Base-by-base conservation (phyloP, 1,284 basidiomycete species). In the Trametes polyzona region DNA sequence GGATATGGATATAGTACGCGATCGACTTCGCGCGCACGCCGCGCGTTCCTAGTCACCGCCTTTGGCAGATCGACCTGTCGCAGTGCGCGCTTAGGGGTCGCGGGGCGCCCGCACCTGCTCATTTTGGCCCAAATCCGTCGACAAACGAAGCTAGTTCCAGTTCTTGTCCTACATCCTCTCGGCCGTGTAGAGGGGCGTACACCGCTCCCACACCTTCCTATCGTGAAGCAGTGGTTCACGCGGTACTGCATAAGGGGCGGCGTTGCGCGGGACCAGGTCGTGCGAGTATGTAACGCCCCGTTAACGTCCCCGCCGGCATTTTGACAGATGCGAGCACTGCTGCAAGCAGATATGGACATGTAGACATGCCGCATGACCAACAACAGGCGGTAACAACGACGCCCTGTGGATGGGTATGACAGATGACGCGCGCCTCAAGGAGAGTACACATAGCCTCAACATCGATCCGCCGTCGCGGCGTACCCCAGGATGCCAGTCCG, bases 1-100 rank as follows among this genome's bases (percentile, higher is more conserved):
- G 32, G 32, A 57, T 52, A 44, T 52, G 48, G 44, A 41, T 54
- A 57, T 50, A 58, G 52, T 55, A 32, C 9, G 8, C 52, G 51
- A 53, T 54, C 47, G 47, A 52, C 47, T 21, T 21, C n/a, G n/a
- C n/a, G 32, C n/a, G n/a, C 23, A 11, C 33, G 39, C 53, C 29
- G 24, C 33, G n/a, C 43, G 52, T 55, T 47, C 52, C 52, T 58
- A 50, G 52, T 30, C 36, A 39, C 48, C 42, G 35, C 52, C 29
- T 54, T 46, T 54, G 52, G 57, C 57, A 58, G 42, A 40, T 47
- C 7, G 29, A 24, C 48, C 26, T 16, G 14, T 4, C n/a, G 12
- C n/a, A n/a, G n/a, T 30, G n/a, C 16, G 23, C 46, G 53, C 39
- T 32, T 42, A 47, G 42, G 14, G n/a, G 14, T n/a, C 12, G 33